phyloP scores from a whole-genome alignment of 805 yeast genomes.

The Sungouiozyma intestinalis region DNA sequence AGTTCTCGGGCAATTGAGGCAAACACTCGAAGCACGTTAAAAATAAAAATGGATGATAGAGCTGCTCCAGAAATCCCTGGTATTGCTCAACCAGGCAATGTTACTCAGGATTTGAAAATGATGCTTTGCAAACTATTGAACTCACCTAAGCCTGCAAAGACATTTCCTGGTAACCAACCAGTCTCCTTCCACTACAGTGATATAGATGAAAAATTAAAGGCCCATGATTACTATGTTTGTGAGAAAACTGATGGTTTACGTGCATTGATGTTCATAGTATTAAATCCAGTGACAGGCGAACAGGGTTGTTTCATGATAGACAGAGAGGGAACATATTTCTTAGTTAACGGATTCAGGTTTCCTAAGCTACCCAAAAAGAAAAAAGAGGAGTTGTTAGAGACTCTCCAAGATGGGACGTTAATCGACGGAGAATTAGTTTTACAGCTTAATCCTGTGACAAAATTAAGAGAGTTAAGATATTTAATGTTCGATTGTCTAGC shows the following conservation, averaged over 20 bases:
- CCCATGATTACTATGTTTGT: slow-evolving; percentile 83
- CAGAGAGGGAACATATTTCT: slow-evolving; percentile 76
- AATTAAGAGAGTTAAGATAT: slow-evolving; percentile 59
- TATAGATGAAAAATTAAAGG: slow-evolving; percentile 46
- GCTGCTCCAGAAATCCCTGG: slow-evolving; percentile 86
- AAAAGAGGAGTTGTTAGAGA: slow-evolving; percentile 27
- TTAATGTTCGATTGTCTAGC: slow-evolving; percentile 88
- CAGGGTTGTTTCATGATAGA: slow-evolving; percentile 87
- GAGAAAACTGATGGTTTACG: slow-evolving; percentile 93
- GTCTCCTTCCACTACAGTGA: slow-evolving; percentile 77
- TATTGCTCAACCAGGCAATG: slow-evolving; percentile 58
- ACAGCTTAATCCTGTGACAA: slow-evolving; percentile 45
- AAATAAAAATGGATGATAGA: slow-evolving; percentile 27
- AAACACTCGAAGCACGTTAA: no score
- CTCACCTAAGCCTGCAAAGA: slow-evolving; percentile 36
- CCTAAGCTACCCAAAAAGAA: slow-evolving; percentile 39
- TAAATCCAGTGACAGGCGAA: slow-evolving; percentile 57
- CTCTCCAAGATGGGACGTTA: slow-evolving; percentile 76
- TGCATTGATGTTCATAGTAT: slow-evolving; percentile 58
- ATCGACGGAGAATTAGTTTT: slow-evolving; percentile 91
- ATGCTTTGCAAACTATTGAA: slow-evolving; percentile 57
- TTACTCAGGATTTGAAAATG: slow-evolving; percentile 53
- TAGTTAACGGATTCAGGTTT: slow-evolving; percentile 76
- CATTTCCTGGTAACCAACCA: slow-evolving; percentile 92
- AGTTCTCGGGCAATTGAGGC: not conserved